phyloP scores from a whole-genome alignment of 202 grass and related monocot species.

The Digitaria exilis region DNA sequence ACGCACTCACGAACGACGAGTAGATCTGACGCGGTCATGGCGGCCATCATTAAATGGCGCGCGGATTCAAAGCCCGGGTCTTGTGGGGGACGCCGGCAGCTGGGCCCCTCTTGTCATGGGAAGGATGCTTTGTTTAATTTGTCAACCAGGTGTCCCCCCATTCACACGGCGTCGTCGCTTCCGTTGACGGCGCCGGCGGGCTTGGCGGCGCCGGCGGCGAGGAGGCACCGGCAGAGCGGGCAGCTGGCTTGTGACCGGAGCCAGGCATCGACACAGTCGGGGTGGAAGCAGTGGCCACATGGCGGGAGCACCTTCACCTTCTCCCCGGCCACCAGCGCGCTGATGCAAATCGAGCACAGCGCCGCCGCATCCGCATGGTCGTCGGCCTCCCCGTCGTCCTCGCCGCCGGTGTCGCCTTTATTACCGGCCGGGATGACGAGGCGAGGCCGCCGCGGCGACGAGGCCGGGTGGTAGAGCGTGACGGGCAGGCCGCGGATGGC shows the following conservation, averaged over 20 bases:
- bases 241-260: constrained; percentile 72
- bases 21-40: constrained; percentile 3
- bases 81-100: neutral
- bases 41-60: neutral
- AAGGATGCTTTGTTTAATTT: neutral
- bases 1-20: constrained; percentile 17
- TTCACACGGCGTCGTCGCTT: constrained; percentile 44
- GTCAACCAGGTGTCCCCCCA: neutral
- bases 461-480: constrained; percentile 40
- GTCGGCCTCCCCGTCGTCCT: no score
- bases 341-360: constrained; percentile 81
- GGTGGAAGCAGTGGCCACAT: constrained; percentile 85
- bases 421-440: no score
- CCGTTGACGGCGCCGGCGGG: constrained; percentile 25
- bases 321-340: constrained; percentile 55
- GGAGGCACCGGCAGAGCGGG: constrained; percentile 62
- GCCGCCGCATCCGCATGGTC: constrained; percentile 31
- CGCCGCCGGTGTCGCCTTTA: neutral
- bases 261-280: constrained; percentile 84
- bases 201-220: constrained; percentile 15
- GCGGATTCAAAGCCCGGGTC: constrained; percentile 21
- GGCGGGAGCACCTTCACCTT: constrained; percentile 80
- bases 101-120: neutral
- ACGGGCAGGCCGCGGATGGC: constrained; percentile 60
- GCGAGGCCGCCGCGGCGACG: neutral